These are phyloP conservation scores for Pseudogymnoascus sp. DNA, from an alignment of 2,329 filamentous ascomycete species.

Conservation along the genomic window DNA sequence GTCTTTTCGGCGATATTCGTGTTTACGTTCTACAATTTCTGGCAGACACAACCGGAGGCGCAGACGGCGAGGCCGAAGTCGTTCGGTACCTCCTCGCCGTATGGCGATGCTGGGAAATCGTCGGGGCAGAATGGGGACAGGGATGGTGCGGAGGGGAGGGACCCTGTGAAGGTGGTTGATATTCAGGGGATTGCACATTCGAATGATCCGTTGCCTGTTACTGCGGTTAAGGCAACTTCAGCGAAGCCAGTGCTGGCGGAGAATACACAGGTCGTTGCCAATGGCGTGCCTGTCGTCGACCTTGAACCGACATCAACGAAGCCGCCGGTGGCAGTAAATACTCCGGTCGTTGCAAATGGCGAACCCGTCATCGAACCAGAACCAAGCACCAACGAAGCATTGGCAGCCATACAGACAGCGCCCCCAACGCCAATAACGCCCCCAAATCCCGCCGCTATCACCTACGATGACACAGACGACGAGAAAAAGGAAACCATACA, in stretches of 20 bases:
- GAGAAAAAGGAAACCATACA: slow-evolving; percentile 39
- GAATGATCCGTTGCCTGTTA: neutral
- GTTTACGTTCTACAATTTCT: slow-evolving; percentile 28
- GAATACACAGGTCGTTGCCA: neutral
- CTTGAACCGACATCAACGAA: neutral
- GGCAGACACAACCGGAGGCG: neutral
- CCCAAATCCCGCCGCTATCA: slow-evolving; percentile 16
- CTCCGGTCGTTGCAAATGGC: neutral
- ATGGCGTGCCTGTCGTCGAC: neutral
- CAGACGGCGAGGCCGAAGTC: neutral
- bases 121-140: neutral
- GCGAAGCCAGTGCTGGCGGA: neutral
- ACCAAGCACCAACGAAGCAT: neutral
- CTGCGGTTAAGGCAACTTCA: neutral
- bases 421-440: neutral
- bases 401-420: neutral
- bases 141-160: neutral
- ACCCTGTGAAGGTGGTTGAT: neutral
- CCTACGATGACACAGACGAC: slow-evolving; percentile 12
- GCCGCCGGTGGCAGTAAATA: neutral
- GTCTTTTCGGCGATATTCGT: slow-evolving; percentile 49
- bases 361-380: neutral
- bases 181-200: neutral
- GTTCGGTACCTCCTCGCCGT: neutral
- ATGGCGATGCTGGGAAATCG: neutral